Base-by-base conservation (phyloP, 805 yeast species). In the Suhomyces sp. region DNA sequence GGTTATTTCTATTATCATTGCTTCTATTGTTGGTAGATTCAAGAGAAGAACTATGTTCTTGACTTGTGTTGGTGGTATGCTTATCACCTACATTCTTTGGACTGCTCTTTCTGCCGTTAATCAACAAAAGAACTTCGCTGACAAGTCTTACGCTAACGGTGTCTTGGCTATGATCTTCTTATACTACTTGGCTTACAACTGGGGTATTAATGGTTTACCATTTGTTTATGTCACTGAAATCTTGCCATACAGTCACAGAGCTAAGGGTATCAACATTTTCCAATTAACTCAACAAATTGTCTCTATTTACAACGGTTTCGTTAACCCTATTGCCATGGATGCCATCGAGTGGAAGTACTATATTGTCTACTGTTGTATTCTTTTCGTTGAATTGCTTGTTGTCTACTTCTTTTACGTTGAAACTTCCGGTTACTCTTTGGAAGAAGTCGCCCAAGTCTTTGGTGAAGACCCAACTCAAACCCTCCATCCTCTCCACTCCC, bases 131-230 rank as follows among this genome's bases (percentile, higher is more conserved):
- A 43, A 65, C 44, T 69, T 66, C 46, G 51, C 58, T 37, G 60
- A 72, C 38, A 68, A 68, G 41, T 14, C 54, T 4, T 51, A 65
- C 19, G 72, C 70, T 31, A 58, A 60, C 36, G 79, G 74, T 40
- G 76, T 72, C 17, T 60, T 66, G 48, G 74, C 74, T 5, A 68
- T 75, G 72, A 69, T 76, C 33, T 74, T 72, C 64, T 47, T 73
- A 21, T 71, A 60, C 65, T 61, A 64, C 51, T 47, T 54, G 34
- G 57, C 61, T 25, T 73, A 71, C 54, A 60, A 68, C 45, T 51
- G 62, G 27, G 72, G 72, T 24, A 48, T 57, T 34, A 68, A 70
- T 38, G 76, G 76, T 33, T 58, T 72, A 36, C 74, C 76, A 33
- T 64, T 53, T 48, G 46, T 70, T 27, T 74, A 73, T 48, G 46